Conservation (phyloP, 441 rosid genomes). For the Erodium trifolium region DNA sequence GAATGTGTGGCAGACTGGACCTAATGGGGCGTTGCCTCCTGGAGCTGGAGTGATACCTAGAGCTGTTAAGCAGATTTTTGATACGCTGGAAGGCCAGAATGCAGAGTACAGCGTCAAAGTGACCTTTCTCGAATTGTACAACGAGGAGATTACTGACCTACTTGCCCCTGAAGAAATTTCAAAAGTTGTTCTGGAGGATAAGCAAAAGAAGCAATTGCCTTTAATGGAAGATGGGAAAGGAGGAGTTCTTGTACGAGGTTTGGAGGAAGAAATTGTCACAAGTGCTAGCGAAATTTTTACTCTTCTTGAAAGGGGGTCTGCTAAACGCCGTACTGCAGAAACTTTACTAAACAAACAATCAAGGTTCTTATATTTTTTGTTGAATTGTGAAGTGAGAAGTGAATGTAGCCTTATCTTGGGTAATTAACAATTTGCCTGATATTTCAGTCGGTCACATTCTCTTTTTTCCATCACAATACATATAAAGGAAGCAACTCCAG, state of each 20-base stretch:
- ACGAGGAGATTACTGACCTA: conserved; percentile 92
- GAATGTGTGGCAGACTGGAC: conserved; percentile 30
- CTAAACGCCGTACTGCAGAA: conserved; percentile 96
- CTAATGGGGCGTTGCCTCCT: conserved; percentile 82
- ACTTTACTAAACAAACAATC: conserved; percentile 94
- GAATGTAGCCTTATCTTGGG: not conserved
- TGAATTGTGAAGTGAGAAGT: not conserved
- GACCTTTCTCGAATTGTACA: conserved; percentile 91
- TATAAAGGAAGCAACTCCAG: conserved; percentile 91
- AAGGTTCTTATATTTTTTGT: not conserved
- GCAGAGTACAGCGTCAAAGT: conserved; percentile 98
- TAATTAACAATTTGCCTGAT: not conserved
- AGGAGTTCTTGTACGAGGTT: conserved; percentile 84
- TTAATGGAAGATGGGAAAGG: conserved; percentile 99
- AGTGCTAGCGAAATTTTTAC: conserved; percentile 95
- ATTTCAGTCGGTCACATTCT: conserved; percentile 88
- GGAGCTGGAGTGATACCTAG: conserved; percentile 98
- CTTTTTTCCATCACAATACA: conserved; percentile 96
- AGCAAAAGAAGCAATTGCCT: conserved; percentile 87
- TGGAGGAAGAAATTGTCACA: conserved; percentile 92
- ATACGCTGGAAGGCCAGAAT: conserved; percentile 76
- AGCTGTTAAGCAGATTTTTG: conserved; percentile 90
- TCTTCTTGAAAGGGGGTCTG: conserved; percentile 94
- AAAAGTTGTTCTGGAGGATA: conserved; percentile 72
- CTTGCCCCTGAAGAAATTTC: conserved; percentile 79